phyloP scores from a whole-genome alignment of 495 filamentous ascomycete genomes.

The Daldinia decipiens region DNA sequence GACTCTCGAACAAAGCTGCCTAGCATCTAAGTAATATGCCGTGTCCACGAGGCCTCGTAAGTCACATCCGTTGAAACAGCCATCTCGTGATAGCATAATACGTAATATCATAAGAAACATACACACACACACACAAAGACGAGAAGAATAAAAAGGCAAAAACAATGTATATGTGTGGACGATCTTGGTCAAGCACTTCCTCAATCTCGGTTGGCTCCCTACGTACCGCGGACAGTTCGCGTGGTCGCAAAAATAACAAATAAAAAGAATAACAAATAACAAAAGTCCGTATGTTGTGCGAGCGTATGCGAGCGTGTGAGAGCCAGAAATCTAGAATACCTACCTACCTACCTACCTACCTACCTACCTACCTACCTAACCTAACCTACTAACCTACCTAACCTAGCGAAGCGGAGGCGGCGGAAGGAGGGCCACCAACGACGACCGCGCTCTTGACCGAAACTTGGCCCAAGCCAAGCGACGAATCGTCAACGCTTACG shows the following conservation, averaged over 20 bases:
- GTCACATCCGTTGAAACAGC: constrained; percentile 14
- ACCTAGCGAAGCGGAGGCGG: constrained; percentile 15
- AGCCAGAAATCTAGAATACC: no score
- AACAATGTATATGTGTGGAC: constrained; percentile 4
- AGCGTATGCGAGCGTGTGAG: not conserved
- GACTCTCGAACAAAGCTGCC: not conserved
- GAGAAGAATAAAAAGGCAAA: not conserved
- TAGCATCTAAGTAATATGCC: constrained; percentile 1
- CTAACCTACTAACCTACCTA: no score
- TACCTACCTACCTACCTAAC: no score
- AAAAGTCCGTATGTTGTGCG: constrained; percentile 9
- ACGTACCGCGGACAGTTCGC: constrained; percentile 33
- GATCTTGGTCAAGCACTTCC: constrained; percentile 32
- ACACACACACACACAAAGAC: no score
- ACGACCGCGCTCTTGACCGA: constrained; percentile 42
- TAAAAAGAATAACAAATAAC: no score
- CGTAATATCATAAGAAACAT: constrained; percentile 15
- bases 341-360: no score
- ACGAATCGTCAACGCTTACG: constrained; percentile 34
- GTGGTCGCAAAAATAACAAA: constrained; percentile 32
- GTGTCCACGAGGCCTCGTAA: constrained; percentile 12
- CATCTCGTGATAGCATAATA: constrained; percentile 13
- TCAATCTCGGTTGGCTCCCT: constrained; percentile 36
- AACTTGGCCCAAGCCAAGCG: constrained; percentile 35
- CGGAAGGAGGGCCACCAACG: constrained; percentile 40